phyloP scores from a whole-genome alignment of 1,139 yeast genomes.

The Diutina mesorugosa region DNA sequence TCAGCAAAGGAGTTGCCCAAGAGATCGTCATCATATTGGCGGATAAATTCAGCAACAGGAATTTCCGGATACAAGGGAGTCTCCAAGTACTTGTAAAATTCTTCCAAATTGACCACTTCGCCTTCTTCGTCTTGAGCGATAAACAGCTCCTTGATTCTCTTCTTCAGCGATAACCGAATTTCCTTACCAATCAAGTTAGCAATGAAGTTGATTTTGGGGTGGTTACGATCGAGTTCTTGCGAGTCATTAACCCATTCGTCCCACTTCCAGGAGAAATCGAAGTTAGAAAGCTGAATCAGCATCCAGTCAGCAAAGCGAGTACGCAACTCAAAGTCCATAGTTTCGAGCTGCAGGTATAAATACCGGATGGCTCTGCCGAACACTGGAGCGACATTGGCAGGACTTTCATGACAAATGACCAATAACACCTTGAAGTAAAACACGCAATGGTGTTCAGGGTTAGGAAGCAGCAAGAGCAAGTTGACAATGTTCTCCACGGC shows the following conservation, averaged over 20 bases:
- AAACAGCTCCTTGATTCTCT: conserved; percentile 62
- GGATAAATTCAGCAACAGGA: conserved; percentile 10
- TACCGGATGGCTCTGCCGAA: conserved; percentile 88
- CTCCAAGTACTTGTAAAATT: conserved; percentile 54
- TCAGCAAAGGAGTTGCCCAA: conserved; percentile 22
- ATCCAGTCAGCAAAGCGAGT: conserved; percentile 82
- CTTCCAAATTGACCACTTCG: conserved; percentile 23
- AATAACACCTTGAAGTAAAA: conserved; percentile 83
- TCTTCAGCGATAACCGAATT: conserved; percentile 58
- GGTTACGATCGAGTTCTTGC: conserved; percentile 26
- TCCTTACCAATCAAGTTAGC: conserved; percentile 76
- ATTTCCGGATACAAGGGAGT: conserved; percentile 19
- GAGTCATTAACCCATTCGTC: conserved; percentile 76
- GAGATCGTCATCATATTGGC: conserved; percentile 24
- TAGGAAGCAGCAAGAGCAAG: conserved; percentile 66
- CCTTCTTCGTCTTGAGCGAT: conserved; percentile 31
- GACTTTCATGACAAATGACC: conserved; percentile 78
- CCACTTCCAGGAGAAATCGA: conserved; percentile 98
- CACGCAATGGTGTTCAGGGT: conserved; percentile 50
- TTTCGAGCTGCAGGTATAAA: conserved; percentile 55
- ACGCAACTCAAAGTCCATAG: conserved; percentile 65
- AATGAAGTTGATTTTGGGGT: conserved; percentile 68
- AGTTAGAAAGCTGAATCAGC: conserved; percentile 84
- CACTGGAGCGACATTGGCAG: conserved; percentile 88
- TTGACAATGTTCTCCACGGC: conserved; percentile 76